Evolutionary conservation across 2,329 filamentous ascomycete genomes (phyloP), one percentile per base, ranked within the genome.

Genomic region (Pezicula radicicola): DNA sequence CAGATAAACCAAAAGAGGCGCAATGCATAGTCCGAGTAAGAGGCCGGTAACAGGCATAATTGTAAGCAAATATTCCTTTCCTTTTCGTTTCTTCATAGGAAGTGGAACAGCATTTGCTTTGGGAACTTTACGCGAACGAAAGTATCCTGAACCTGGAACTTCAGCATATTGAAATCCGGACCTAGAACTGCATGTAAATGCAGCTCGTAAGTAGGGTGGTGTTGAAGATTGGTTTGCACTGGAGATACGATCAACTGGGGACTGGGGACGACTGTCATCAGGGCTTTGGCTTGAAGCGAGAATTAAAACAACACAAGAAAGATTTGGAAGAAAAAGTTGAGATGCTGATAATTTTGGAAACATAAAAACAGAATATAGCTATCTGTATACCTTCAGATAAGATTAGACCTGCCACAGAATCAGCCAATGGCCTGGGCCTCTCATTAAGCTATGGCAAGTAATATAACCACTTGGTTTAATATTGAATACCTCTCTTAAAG

Each of bases 41-140:
- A 92, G 80, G 43, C 88, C 88, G 13, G 89, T 64, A 35, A 90
- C 63, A 3, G 89, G 89, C 47, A 93, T 77, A 56, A 92, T 89
- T 3, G 84, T 89, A 12, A 89, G 81, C 87, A 88, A 92, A 70
- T 89, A 91, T 75, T 91, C 87, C 67, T 83, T 86, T 12, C 85
- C 84, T 56, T 91, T 84, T 51, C 75, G 82, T 66, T 84, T 84
- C 15, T 79, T 71, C 16, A 89, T 68, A 88, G 89, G 92, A 6
- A 88, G 85, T 72, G 87, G 87, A 66, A 89, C 84, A 3, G 88
- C 68, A 43, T 88, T 80, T 37, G 81, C 87, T 66, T 88, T 88
- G 65, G 77, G 80, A 21, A 92, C 79, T 46, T 87, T 75, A 53
- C 88, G 77, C 16, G 88, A 91, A 68, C 85, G 85, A 66, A 92